phyloP scores from a whole-genome alignment of 495 filamentous ascomycete species.

The Glonium stellatum region DNA sequence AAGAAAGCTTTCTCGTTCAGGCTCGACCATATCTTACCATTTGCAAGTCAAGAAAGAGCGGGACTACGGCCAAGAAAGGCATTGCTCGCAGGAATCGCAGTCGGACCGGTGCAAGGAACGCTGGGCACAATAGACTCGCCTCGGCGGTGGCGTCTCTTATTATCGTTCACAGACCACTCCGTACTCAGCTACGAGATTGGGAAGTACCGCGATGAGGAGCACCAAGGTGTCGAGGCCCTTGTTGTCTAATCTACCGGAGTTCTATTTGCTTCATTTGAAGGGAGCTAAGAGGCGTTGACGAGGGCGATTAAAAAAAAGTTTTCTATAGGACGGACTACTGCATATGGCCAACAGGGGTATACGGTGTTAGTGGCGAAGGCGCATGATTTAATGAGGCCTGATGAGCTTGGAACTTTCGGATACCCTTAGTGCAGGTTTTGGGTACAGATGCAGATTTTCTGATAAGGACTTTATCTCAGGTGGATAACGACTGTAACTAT shows the following conservation, averaged over 20 bases:
- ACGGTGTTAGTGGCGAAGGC: too few relatives aligned
- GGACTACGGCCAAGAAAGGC: slow-evolving; percentile 42
- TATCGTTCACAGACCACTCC: neutral
- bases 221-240: neutral
- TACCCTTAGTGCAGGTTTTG: too few relatives aligned
- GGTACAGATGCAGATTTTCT: too few relatives aligned
- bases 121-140: neutral
- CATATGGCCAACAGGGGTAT: too few relatives aligned
- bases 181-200: neutral
- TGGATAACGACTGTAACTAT: too few relatives aligned
- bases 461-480: too few relatives aligned
- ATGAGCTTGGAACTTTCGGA: too few relatives aligned
- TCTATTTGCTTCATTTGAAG: too few relatives aligned
- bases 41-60: slow-evolving; percentile 39
- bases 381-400: too few relatives aligned
- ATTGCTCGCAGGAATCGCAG: slow-evolving; percentile 47
- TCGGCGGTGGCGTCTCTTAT: neutral
- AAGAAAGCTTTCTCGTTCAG: slow-evolving; percentile 42
- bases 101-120: slow-evolving; percentile 54
- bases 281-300: too few relatives aligned
- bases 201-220: neutral
- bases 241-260: neutral
- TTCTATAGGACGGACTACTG: too few relatives aligned
- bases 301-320: too few relatives aligned
- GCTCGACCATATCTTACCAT: slow-evolving; percentile 37